Conservation (phyloP, 2,329 filamentous ascomycete genomes). For the Parafenestella ontariensis region DNA sequence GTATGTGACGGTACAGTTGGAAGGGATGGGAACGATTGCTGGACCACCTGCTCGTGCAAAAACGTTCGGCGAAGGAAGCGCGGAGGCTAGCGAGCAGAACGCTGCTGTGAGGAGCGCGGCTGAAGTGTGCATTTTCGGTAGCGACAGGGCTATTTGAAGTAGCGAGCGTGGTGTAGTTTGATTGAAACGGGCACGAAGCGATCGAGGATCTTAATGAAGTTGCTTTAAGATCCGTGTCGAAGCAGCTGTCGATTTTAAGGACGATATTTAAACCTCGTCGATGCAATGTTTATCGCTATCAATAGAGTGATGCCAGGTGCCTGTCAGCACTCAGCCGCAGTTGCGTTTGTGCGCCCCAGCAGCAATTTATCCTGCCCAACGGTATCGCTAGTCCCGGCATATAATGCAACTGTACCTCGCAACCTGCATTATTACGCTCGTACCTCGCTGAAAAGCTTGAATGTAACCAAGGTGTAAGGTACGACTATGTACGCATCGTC, state of each 20-base stretch:
- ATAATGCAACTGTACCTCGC: conserved; percentile 5
- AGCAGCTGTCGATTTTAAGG: not conserved
- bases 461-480: no score
- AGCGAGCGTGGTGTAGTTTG: not conserved
- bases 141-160: not conserved
- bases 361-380: conserved; percentile 5
- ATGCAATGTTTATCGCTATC: conserved; percentile 4
- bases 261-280: not conserved
- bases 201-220: not conserved
- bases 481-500: no score
- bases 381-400: not conserved
- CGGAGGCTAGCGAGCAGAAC: conserved; percentile 7
- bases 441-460: no score
- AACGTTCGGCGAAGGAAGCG: conserved; percentile 6
- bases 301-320: conserved; percentile 1
- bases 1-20: conserved; percentile 45
- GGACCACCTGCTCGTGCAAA: conserved; percentile 46
- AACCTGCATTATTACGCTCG: not conserved
- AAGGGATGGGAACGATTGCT: conserved; percentile 39
- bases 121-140: conserved; percentile 6
- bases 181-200: not conserved
- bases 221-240: not conserved
- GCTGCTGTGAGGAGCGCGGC: conserved; percentile 1
- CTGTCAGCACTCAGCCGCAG: conserved; percentile 21
- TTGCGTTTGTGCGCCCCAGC: conserved; percentile 9